Conservation (phyloP, 306 rosid species). For the Begonia loranthoides region DNA sequence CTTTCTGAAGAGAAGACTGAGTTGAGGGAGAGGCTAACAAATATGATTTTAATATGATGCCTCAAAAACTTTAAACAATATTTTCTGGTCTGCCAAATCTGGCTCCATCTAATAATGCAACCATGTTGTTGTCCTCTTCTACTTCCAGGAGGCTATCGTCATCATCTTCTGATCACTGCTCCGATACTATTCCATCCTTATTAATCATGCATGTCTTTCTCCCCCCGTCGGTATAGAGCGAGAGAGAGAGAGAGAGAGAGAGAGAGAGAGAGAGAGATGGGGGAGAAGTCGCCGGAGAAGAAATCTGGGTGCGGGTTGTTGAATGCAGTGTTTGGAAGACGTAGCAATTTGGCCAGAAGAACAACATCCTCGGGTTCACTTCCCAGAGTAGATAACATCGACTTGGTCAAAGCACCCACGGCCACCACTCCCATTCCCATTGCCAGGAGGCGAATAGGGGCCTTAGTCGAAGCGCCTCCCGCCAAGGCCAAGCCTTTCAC, state of each 20-base stretch:
- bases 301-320: slow-evolving; percentile 62
- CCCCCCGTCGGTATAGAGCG: background rate
- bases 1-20: background rate
- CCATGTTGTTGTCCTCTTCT: too few species aligned
- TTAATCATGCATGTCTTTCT: background rate
- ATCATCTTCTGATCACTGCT: background rate
- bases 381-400: slow-evolving; percentile 2
- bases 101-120: too few species aligned
- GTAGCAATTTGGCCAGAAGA: slow-evolving; percentile 21
- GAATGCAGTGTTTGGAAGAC: slow-evolving; percentile 46
- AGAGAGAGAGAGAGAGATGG: slow-evolving; percentile 31
- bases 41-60: too few species aligned
- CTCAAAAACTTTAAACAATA: background rate
- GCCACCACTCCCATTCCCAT: slow-evolving; percentile 1
- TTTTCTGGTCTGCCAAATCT: background rate
- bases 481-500: slow-evolving; percentile 8
- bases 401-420: slow-evolving; percentile 19
- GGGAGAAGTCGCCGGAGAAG: slow-evolving; percentile 36
- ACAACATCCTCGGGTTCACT: slow-evolving; percentile 20
- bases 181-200: background rate
- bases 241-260: background rate
- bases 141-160: background rate
- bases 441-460: slow-evolving; percentile 31
- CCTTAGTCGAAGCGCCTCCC: slow-evolving; percentile 20
- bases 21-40: background rate